Conservation (phyloP, 805 yeast species). For the Kockiozyma suomiensis region DNA sequence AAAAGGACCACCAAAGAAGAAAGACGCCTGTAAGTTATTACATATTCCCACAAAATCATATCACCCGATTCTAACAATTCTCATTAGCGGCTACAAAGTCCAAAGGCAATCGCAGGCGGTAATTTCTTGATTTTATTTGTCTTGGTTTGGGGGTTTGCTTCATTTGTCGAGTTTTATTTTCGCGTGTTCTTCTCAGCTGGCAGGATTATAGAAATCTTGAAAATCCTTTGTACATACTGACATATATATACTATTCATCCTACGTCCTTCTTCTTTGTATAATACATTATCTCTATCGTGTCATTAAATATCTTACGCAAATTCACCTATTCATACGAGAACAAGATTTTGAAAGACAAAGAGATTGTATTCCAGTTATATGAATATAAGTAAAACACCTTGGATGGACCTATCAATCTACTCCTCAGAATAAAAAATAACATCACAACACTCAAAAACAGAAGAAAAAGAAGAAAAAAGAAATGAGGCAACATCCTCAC, state of each 20-base stretch:
- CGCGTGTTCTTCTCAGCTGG: too few relatives aligned
- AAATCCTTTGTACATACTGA: neutral
- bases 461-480: neutral
- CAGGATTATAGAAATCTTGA: too few relatives aligned
- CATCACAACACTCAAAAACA: too few relatives aligned
- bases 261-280: neutral
- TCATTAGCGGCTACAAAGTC: neutral
- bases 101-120: neutral
- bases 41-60: neutral
- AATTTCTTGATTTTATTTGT: too few relatives aligned
- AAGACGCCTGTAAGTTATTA: slow-evolving; percentile 20
- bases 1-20: slow-evolving; percentile 38
- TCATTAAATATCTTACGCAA: neutral
- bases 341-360: neutral
- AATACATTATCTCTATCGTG: neutral
- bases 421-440: neutral
- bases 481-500: too few relatives aligned
- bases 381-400: too few relatives aligned
- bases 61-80: neutral
- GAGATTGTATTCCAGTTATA: too few relatives aligned
- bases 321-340: too few relatives aligned
- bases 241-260: neutral
- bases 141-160: too few relatives aligned
- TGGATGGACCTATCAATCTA: too few relatives aligned
- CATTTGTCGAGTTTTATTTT: too few relatives aligned